Conservation (phyloP, 495 filamentous ascomycete genomes). For the Cercophora samala region DNA sequence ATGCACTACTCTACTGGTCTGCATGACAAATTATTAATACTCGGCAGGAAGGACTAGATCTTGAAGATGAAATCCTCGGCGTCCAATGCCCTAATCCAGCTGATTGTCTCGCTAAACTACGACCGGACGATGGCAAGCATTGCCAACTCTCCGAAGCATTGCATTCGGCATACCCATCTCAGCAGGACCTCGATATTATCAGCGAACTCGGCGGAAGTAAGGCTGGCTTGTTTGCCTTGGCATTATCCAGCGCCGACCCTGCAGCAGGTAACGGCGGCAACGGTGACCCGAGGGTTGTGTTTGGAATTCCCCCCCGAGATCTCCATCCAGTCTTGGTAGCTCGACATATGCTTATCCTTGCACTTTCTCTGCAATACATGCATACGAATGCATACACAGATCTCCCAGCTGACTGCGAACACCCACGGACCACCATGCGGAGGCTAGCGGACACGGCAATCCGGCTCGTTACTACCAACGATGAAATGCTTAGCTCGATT, state of each 20-base stretch:
- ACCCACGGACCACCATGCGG: constrained; percentile 35
- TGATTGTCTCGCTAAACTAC: neutral
- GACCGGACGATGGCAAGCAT: neutral
- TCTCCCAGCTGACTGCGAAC: constrained; percentile 15
- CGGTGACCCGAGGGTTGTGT: constrained; percentile 20
- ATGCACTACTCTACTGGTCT: neutral
- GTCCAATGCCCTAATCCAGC: neutral
- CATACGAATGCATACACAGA: constrained; percentile 22
- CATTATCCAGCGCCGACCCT: neutral
- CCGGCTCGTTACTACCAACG: constrained; percentile 46
- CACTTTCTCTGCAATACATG: constrained; percentile 42
- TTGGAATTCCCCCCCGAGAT: constrained; percentile 35
- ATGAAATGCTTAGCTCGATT: constrained; percentile 44
- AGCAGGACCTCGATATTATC: neutral
- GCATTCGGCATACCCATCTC: neutral
- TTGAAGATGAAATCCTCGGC: neutral
- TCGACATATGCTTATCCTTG: constrained; percentile 44
- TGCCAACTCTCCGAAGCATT: neutral
- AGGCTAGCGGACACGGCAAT: constrained; percentile 38
- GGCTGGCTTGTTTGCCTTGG: constrained; percentile 1
- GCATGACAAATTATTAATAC: neutral
- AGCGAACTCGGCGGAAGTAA: neutral
- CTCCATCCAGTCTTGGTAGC: constrained; percentile 48
- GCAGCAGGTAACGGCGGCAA: constrained; percentile 17
- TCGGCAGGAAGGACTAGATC: neutral